Evolutionary conservation across 106 monocot species (phyloP).

Genomic region (Chionographis japonica): DNA sequence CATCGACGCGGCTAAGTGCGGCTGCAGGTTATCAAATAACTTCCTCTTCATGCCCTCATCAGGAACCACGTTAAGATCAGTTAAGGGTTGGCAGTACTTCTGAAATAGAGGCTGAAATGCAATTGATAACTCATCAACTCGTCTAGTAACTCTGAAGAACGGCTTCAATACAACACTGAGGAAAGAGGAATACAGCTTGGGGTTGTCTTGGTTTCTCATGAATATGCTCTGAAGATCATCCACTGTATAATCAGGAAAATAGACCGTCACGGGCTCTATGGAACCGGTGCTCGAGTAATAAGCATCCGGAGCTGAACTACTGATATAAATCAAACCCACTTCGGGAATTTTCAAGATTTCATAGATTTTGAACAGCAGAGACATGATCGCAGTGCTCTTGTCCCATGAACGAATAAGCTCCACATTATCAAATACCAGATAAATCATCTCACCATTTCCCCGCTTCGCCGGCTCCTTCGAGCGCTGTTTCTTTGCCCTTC

Average conservation of each 20-base stretch:
- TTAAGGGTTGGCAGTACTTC: conserved; percentile 75
- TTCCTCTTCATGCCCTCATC: conserved; percentile 78
- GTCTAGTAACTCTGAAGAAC: conserved; percentile 60
- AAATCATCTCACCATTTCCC: conserved; percentile 49
- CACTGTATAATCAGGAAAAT: conserved; percentile 76
- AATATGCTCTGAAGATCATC: conserved; percentile 66
- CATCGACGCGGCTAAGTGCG: conserved; percentile 46
- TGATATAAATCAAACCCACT: conserved; percentile 75
- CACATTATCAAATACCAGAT: conserved; percentile 80
- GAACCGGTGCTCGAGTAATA: conserved; percentile 59
- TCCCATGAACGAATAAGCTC: conserved; percentile 69
- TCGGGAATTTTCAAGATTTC: conserved; percentile 47
- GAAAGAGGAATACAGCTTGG: conserved; percentile 81
- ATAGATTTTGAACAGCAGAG: conserved; percentile 54
- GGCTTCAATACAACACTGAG: conserved; percentile 78
- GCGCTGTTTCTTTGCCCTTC: conserved; percentile 1
- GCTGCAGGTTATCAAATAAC: conserved; percentile 62
- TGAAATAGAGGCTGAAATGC: conserved; percentile 55
- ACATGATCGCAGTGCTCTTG: conserved; percentile 38
- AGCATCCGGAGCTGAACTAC: conserved; percentile 55
- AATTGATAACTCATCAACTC: conserved; percentile 70
- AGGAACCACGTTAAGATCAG: conserved; percentile 51
- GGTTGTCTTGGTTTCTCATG: conserved; percentile 59
- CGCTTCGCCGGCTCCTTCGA: neutral
- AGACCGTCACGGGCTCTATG: conserved; percentile 43